Base-by-base conservation (phyloP, 169 alveolate genomes). In the Eimeria zaria region DNA sequence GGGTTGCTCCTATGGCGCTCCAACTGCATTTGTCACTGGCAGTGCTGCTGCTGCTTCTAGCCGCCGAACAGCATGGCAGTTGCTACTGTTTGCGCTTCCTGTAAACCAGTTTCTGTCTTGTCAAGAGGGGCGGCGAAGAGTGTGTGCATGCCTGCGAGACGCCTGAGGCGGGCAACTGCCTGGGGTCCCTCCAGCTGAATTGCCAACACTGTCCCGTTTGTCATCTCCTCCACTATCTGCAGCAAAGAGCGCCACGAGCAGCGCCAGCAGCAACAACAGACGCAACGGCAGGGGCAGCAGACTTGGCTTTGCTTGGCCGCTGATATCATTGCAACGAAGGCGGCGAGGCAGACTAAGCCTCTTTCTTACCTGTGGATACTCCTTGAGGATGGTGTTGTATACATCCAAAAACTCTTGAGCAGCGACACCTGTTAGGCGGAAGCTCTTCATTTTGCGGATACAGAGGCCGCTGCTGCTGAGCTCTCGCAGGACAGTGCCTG, bases 381-480 rank as follows among this genome's bases (percentile, higher is more conserved):
- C 97, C 24, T 84, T 74, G 33, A 96, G 89, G n/a, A 93, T 96
- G 58, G 98, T 99, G 91, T 97, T 98, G 97, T 99, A 99, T 46
- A 99, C 98, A 97, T 99, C 99, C 60, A 98, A 97, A 97, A 98
- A 98, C 93, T 99, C 99, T 80, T 98, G 99, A 46, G 99, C 99
- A 22, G 98, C 97, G 2, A 98, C 95, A 73, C 97, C 98, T 89
- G 98, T 99, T 48, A 99, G 96, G 95, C 97, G 96, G 84, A 98
- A 97, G 96, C 98, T 95, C 95, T 98, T 97, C 98, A 99, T 80
- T 2, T 99, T 99, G 60, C 98, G 96, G 53, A 99, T 98, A 91
- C 98, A 99, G 96, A 98, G 98, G 27, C 99, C 99, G 96, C 98
- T 99, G 33, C 96, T 96, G 64, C 98, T 95, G 22, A 99, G 98